phyloP scores from a whole-genome alignment of 768 basidiomycete genomes.

The Lactarius akahatsu region DNA sequence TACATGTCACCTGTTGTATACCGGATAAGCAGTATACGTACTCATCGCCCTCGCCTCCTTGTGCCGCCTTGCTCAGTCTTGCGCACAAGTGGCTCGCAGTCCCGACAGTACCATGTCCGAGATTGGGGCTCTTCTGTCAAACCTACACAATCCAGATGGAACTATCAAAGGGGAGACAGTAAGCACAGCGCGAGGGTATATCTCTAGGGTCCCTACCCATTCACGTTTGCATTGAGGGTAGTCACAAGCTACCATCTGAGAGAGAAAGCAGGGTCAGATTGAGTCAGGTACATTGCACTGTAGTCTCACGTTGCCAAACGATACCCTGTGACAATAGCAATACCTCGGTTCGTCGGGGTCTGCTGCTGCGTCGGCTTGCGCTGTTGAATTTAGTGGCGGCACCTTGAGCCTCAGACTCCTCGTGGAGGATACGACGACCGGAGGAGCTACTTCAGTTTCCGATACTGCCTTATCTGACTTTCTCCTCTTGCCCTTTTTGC shows the following conservation, averaged over 20 bases:
- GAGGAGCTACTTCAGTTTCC: slow-evolving; percentile 1
- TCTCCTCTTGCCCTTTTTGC: slow-evolving; percentile 32
- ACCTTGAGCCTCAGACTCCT: slow-evolving; percentile 39
- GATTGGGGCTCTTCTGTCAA: slow-evolving; percentile 54
- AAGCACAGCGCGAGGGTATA: not conserved
- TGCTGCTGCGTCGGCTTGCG: slow-evolving; percentile 27
- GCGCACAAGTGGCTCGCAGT: slow-evolving; percentile 43
- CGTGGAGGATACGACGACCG: not conserved
- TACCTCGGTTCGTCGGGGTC: slow-evolving; percentile 54
- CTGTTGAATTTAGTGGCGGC: slow-evolving; percentile 34
- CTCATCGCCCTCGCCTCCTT: slow-evolving; percentile 37
- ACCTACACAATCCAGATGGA: slow-evolving; percentile 69
- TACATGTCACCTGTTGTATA: not conserved
- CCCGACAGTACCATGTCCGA: slow-evolving; percentile 69
- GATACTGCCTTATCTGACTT: slow-evolving; percentile 29
- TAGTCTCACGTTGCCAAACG: slow-evolving; percentile 70
- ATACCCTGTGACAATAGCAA: slow-evolving; percentile 79
- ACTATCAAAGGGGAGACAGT: slow-evolving; percentile 43
- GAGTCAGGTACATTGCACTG: not conserved
- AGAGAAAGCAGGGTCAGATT: slow-evolving; percentile 18
- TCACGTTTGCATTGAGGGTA: slow-evolving; percentile 64
- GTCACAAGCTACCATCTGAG: slow-evolving; percentile 87
- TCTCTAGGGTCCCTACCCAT: slow-evolving; percentile 62
- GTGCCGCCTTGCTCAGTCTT: slow-evolving; percentile 35
- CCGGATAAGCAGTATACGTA: not conserved